These are phyloP conservation scores for Mycena rosella DNA, from an alignment of 768 basidiomycete species.

Conservation along the genomic window DNA sequence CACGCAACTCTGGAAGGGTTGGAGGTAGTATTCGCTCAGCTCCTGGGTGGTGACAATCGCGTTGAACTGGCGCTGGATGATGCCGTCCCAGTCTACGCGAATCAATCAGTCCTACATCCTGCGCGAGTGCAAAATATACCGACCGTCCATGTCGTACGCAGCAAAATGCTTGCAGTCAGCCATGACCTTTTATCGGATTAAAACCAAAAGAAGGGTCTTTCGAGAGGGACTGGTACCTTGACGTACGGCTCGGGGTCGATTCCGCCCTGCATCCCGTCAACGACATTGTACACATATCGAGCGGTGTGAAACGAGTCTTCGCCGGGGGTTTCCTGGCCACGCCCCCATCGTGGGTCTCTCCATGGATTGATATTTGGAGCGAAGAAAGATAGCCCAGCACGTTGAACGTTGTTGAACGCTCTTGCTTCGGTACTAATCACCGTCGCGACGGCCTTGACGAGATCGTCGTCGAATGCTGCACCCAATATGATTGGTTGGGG, in stretches of 20 bases:
- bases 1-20: constrained; percentile 68
- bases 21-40: constrained; percentile 66
- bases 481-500: constrained; percentile 68
- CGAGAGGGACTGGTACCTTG: constrained; percentile 47
- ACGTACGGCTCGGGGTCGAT: constrained; percentile 63
- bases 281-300: constrained; percentile 65
- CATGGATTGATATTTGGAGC: constrained; percentile 71
- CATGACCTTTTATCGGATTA: constrained; percentile 45
- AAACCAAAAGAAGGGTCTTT: background rate
- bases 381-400: constrained; percentile 68
- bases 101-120: too few relatives aligned
- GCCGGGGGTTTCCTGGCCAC: constrained; percentile 73
- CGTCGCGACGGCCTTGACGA: constrained; percentile 62
- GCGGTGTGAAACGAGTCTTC: constrained; percentile 69
- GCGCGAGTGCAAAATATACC: too few relatives aligned
- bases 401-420: constrained; percentile 67
- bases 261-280: constrained; percentile 69
- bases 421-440: constrained; percentile 57
- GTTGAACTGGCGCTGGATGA: constrained; percentile 62
- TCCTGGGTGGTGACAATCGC: constrained; percentile 67
- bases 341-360: constrained; percentile 63
- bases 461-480: constrained; percentile 67
- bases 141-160: constrained; percentile 69
- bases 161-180: constrained; percentile 74
- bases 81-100: constrained; percentile 69